Evolutionary conservation across 257 asterid genomes (phyloP).

Genomic region (Primulina tabacum): DNA sequence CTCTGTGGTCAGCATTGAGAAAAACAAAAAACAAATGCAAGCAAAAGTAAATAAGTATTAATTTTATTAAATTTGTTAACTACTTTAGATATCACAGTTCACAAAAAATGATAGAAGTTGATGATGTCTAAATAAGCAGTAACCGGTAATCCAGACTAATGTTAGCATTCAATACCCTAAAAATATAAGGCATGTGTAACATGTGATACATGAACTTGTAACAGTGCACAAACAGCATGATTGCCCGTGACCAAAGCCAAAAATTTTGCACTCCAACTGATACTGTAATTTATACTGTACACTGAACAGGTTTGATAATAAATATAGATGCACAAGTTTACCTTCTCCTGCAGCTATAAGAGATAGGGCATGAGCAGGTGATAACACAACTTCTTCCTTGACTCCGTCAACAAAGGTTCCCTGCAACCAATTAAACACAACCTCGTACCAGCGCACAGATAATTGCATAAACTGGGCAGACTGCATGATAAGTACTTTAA

Average conservation of each 20-base stretch:
- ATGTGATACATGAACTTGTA: background rate
- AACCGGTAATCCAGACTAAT: constrained; percentile 8
- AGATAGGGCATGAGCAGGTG: constrained; percentile 99
- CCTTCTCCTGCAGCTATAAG: constrained; percentile 99
- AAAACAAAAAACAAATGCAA: constrained; percentile 6
- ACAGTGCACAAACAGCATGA: background rate
- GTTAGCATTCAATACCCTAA: constrained; percentile 8
- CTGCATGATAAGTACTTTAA: constrained; percentile 10
- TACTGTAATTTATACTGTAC: constrained; percentile 7
- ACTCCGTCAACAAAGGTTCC: constrained; percentile 98
- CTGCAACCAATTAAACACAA: constrained; percentile 38
- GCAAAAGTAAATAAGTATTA: constrained; percentile 6
- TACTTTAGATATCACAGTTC: constrained; percentile 13
- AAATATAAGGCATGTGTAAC: constrained; percentile 3
- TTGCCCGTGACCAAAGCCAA: constrained; percentile 3
- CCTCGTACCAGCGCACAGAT: background rate
- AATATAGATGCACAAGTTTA: constrained; percentile 28
- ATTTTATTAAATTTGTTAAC: background rate
- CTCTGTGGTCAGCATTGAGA: constrained; percentile 51
- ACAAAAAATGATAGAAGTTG: background rate
- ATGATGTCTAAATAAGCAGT: background rate
- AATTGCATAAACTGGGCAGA: constrained; percentile 5
- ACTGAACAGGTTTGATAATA: constrained; percentile 1
- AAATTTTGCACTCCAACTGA: background rate
- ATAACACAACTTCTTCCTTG: constrained; percentile 92